Percentiles rank a stretch among this genome's conserved stretches.
These are phyloP conservation scores for Aspergillus latus DNA, from an alignment of 2,329 filamentous ascomycete genomes.

Conservation along the genomic window DNA sequence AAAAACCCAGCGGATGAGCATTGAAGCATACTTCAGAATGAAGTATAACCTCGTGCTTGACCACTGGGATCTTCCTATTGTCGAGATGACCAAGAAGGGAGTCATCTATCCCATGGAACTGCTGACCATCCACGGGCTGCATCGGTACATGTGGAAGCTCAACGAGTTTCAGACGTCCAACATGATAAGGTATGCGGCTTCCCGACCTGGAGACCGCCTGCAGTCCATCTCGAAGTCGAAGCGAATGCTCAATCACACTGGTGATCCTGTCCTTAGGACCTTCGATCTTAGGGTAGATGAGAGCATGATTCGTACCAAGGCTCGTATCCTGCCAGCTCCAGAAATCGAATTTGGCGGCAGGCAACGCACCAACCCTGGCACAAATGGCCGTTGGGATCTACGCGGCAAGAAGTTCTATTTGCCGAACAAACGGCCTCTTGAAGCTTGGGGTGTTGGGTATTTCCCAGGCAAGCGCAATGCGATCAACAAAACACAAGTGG, in stretches of 20 bases:
- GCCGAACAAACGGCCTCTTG: constrained; percentile 62
- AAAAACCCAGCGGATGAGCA: constrained; percentile 50
- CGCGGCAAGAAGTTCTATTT: constrained; percentile 74
- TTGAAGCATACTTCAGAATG: constrained; percentile 58
- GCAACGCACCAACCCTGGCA: constrained; percentile 59
- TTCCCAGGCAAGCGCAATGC: constrained; percentile 58
- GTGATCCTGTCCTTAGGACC: constrained; percentile 67
- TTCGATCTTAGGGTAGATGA: constrained; percentile 72
- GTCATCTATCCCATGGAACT: constrained; percentile 59
- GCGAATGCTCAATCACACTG: constrained; percentile 62
- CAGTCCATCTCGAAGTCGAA: constrained; percentile 68
- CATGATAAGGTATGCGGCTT: constrained; percentile 95
- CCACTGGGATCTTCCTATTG: constrained; percentile 54
- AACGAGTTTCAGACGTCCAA: constrained; percentile 65
- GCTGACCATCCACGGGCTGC: constrained; percentile 53
- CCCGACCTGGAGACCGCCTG: constrained; percentile 68
- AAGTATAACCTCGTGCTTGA: constrained; percentile 52
- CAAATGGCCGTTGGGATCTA: constrained; percentile 80
- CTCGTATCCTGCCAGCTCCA: constrained; percentile 69
- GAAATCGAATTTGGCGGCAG: constrained; percentile 65
- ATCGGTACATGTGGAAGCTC: constrained; percentile 60
- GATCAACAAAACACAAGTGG: constrained; percentile 45
- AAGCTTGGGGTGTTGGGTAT: constrained; percentile 72
- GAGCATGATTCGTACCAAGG: constrained; percentile 66
- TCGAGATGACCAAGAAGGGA: constrained; percentile 57